A percentile compares a stretch with the other conserved stretches of the same genome.
phyloP scores from a whole-genome alignment of 164 flowering plant species.

The Tinospora cordifolia region DNA sequence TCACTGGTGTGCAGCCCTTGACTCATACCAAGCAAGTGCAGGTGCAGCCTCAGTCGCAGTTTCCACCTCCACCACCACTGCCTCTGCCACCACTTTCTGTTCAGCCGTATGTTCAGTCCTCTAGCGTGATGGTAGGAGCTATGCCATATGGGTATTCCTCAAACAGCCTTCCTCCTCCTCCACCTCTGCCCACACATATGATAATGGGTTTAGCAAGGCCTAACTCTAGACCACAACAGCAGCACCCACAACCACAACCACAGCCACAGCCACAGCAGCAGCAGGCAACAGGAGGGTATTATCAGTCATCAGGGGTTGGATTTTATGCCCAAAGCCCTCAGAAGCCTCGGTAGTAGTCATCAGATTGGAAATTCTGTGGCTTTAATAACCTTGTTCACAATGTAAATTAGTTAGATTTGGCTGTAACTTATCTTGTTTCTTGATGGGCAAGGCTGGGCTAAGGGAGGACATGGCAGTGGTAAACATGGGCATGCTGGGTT shows the following conservation, averaged over 20 bases:
- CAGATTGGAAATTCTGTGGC: neutral
- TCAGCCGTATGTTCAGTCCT: conserved; percentile 46
- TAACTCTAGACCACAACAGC: conserved; percentile 9
- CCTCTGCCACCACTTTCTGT: conserved; percentile 29
- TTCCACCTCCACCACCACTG: conserved; percentile 34
- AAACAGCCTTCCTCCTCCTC: conserved; percentile 45
- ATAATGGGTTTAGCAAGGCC: conserved; percentile 47
- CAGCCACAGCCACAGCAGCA: conserved; percentile 34
- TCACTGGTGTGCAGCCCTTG: neutral
- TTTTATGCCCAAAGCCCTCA: conserved; percentile 62
- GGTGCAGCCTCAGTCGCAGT: conserved; percentile 32
- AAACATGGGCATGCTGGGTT: neutral
- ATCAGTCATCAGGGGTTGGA: conserved; percentile 42
- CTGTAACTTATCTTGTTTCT: neutral
- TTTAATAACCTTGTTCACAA: neutral
- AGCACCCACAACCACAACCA: conserved; percentile 23
- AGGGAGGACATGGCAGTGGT: neutral
- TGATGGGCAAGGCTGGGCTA: too few relatives aligned
- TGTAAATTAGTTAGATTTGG: conserved; percentile 15
- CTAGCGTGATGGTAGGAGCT: conserved; percentile 37
- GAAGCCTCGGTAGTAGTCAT: conserved; percentile 53
- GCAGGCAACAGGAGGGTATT: conserved; percentile 32
- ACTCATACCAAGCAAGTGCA: conserved; percentile 18
- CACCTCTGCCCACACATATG: conserved; percentile 47
- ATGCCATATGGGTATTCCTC: conserved; percentile 49